phyloP scores from a whole-genome alignment of 2,329 filamentous ascomycete species.

The Fusarium staphyleae region DNA sequence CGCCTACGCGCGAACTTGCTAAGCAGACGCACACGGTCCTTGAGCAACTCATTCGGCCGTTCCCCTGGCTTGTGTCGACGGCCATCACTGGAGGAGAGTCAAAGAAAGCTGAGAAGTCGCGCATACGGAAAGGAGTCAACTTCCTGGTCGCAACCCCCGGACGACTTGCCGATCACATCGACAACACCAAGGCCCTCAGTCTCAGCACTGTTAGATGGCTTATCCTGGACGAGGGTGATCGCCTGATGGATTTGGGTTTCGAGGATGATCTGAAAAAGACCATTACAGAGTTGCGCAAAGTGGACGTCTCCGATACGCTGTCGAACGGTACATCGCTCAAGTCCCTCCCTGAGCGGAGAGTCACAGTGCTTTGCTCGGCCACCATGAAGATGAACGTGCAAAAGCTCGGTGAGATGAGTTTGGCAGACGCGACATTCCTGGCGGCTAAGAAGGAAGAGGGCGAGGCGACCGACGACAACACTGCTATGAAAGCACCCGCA shows the following conservation, averaged over 20 bases:
- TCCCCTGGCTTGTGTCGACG: slow-evolving; percentile 92
- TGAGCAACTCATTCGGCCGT: slow-evolving; percentile 84
- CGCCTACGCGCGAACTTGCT: slow-evolving; percentile 91
- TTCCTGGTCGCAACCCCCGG: slow-evolving; percentile 95
- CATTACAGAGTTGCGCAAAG: slow-evolving; percentile 76
- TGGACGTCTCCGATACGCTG: slow-evolving; percentile 64
- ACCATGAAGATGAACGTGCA: slow-evolving; percentile 99
- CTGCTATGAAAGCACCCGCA: slow-evolving; percentile 79
- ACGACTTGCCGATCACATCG: slow-evolving; percentile 86
- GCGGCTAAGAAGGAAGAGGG: slow-evolving; percentile 66
- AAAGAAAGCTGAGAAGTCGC: slow-evolving; percentile 86
- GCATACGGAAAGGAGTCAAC: slow-evolving; percentile 91
- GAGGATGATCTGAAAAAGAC: slow-evolving; percentile 92
- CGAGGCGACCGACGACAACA: slow-evolving; percentile 54
- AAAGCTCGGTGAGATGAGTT: slow-evolving; percentile 89
- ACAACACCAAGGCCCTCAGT: slow-evolving; percentile 88
- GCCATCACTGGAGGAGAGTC: slow-evolving; percentile 77
- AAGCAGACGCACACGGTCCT: slow-evolving; percentile 91
- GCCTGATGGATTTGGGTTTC: slow-evolving; percentile 98
- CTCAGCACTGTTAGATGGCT: slow-evolving; percentile 92
- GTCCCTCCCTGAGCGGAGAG: slow-evolving; percentile 75
- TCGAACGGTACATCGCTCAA: slow-evolving; percentile 65
- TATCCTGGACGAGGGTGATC: slow-evolving; percentile 93
- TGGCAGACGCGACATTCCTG: slow-evolving; percentile 91
- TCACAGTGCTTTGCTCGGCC: slow-evolving; percentile 92